These are phyloP conservation scores for Schrenkiella parvula DNA, from an alignment of 345 rosid species.

Conservation along the genomic window DNA sequence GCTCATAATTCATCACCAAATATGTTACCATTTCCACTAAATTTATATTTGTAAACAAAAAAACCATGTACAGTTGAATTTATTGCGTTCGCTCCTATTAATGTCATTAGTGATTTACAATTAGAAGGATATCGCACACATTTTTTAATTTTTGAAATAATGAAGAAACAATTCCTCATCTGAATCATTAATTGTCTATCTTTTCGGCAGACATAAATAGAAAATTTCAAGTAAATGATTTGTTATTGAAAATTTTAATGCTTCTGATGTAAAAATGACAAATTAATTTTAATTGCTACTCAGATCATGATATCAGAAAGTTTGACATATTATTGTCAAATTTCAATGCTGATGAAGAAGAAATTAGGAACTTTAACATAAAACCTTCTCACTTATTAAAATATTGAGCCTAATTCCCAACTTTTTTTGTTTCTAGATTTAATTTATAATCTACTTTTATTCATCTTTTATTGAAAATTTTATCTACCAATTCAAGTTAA, in stretches of 20 bases:
- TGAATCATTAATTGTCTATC: neutral
- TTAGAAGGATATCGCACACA: constrained; percentile 4
- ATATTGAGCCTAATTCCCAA: neutral
- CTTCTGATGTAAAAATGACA: neutral
- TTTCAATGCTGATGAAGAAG: neutral
- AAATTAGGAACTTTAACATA: neutral
- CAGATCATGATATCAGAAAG: neutral
- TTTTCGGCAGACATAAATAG: neutral
- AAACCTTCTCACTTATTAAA: neutral
- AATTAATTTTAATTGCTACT: neutral
- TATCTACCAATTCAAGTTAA: neutral
- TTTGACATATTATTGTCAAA: neutral
- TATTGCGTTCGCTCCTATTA: neutral
- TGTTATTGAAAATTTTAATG: neutral
- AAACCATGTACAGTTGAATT: neutral
- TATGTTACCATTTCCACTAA: neutral
- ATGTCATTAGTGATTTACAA: neutral
- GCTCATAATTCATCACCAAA: constrained; percentile 15
- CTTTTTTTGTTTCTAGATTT: neutral
- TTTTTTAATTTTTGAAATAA: constrained; percentile 6
- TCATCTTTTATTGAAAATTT: neutral
- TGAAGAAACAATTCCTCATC: neutral
- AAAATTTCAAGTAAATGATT: neutral
- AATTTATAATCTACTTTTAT: neutral
- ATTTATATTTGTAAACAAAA: neutral